Evolutionary conservation across 2,329 filamentous ascomycete species (phyloP), one percentile per base, ranked within the genome.

Genomic region (Ophiostoma tasmaniense): DNA sequence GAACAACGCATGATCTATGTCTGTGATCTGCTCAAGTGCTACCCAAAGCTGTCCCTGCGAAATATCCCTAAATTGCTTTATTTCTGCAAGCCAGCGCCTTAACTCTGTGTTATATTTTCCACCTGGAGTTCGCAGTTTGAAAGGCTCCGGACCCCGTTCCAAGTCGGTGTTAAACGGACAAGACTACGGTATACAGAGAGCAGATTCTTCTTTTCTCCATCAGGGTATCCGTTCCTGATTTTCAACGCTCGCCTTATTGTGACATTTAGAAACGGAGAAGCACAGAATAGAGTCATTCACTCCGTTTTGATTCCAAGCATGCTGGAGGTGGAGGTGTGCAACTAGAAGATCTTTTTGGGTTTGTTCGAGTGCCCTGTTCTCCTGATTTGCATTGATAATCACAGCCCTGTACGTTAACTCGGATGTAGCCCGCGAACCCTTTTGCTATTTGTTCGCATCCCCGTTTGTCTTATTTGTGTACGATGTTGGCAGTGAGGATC

Each of bases 141-240:
- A 68, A 64, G 61, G 61, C 62, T 68, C 67, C 67, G 61, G 67
- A 59, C 39, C 30, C 67, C 61, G 67, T 66, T 66, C 13, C 55
- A 20, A 25, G 20, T 22, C 55, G 52, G 66, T 61, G 55, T 28
- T 30, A 61, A 55, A 55, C 50, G 50, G 50, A 55, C 35, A 67
- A 64, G 33, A 33, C 33, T 33, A 5, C 30, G 6, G 30, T 33
- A 33, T n/a, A n/a, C n/a, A n/a, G n/a, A n/a, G 33, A 33, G 17
- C 22, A 52, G 45, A 17, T 52, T 42, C 33, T 42, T 42, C 39
- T 42, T 42, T 13, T 52, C 20, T 52, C 45, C 45, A 52, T 52
- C n/a, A 55, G 50, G n/a, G n/a, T 55, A 55, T 25, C n/a, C 50
- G n/a, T 55, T 55, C 22, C 50, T 22, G 37, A 39, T 13, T 25